Evolutionary conservation across 176 grass and related monocot genomes (phyloP), one percentile per base, ranked within the genome.

Genomic region (Saccharum officinarum): DNA sequence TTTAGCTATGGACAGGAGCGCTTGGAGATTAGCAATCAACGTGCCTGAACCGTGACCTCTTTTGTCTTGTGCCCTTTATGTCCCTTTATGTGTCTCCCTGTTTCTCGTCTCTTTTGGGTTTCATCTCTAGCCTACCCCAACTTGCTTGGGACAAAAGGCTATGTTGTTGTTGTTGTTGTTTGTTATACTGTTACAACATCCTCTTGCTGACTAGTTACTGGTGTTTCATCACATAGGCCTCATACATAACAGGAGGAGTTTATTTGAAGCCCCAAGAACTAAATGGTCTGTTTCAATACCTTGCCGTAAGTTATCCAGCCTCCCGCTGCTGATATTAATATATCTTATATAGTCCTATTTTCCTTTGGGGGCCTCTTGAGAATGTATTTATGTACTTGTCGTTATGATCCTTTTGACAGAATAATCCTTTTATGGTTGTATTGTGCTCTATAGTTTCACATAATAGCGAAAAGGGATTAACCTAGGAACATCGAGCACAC

Each of bases 191-290:
- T 3, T 55, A 46, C 61, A 73, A 34, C 33, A 64, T 54, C 62
- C 69, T 45, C 77, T 55, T 78, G 26, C 39, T 76, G 11, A 80
- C 6, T 83, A 91, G 7, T 73, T 77, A 17, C 22, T 78, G 50
- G 20, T 73, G 57, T 69, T 78, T 75, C 64, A 54, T 76, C 83
- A 91, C 66, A 8, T 87, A 98, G 93, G 95, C 95, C 87, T 98
- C 95, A 7, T 89, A 98, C 71, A 98, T 98, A 75, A 95, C 95
- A 44, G 86, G 93, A 59, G 95, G 95, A 74, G 91, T 98, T 90
- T 98, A 98, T 93, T 62, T 98, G 87, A 98, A 98, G 76, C 95
- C 95, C 16, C 95, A 93, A 82, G 89, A 93, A 23, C 67, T 93
- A 69, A 92, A 88, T 90, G 95, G 93, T 64, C 79, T 98, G 84